Evolutionary conservation across 1,284 basidiomycete species (phyloP), one percentile per base, ranked within the genome.

Genomic region (Agroathelia rolfsii): DNA sequence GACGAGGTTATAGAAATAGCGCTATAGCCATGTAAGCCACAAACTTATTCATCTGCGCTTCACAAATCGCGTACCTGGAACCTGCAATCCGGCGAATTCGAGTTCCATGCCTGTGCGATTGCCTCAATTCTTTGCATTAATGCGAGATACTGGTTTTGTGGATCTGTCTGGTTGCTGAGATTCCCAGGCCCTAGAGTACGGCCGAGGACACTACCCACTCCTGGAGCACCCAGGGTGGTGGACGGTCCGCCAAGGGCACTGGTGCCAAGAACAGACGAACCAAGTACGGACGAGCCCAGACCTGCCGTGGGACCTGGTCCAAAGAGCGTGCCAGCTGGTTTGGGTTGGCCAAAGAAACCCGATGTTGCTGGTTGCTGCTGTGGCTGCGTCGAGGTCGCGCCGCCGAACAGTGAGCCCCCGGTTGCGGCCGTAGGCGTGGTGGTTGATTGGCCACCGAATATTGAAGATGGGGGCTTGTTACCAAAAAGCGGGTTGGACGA

Each of bases 1-100:
- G 5, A 92, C 87, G 3, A 87, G 63, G 47, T 92, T 92, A 53
- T 90, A 90, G 50, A 88, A 92, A 45, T 75, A 77, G 51, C 88
- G 72, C 80, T 86, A 40, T 11, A n/a, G n/a, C n/a, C n/a, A n/a
- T n/a, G n/a, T n/a, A 16, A n/a, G n/a, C n/a, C n/a, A n/a, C 27
- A 24, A 14, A 6, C 25, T 6, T 7, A 32, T 31, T 24, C 12
- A 32, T 22, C 28, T 25, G 24, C 39, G n/a, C 40, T 32, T 32
- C 13, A 28, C 32, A 14, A 9, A 13, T 5, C 15, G 51, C 70
- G 35, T 41, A 86, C 86, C 60, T 89, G 84, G 58, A 92, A 92
- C 16, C 77, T 71, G 54, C 86, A 89, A 17, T 77, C 66, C 2
- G 76, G 69, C 2, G 72, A 79, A 29, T 54, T 51, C 3, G 81